Evolutionary conservation across 2,329 filamentous ascomycete genomes (phyloP), one percentile per base, ranked within the genome.

Genomic region (Monosporascus ibericus): DNA sequence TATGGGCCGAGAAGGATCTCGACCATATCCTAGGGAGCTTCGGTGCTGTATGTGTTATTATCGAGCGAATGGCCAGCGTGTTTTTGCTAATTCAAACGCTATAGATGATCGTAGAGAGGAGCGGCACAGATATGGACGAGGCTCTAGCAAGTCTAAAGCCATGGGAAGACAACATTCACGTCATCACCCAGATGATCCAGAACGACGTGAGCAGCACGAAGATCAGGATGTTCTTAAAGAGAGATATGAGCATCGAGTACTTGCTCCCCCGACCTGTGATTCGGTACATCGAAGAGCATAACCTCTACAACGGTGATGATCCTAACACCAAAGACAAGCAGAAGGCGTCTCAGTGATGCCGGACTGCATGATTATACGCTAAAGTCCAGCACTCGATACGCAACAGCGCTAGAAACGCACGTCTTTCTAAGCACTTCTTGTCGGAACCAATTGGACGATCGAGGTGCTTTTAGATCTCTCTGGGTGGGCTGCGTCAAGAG

Each of bases 51-150:
- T n/a, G 48, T 50, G 20, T 20, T 17, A 2, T 20, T 25, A 14
- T 42, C 8, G 22, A 20, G 22, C 22, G n/a, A 30, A 30, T 18
- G 9, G 5, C 17, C 9, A 17, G 38, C 24, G 30, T 34, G 1
- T 11, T 8, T 24, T 18, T 15, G 15, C 24, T 44, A 37, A 42
- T 39, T 3, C 36, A 17, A 36, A 9, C 4, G 15, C 25, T 6
- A 17, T 22, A 50, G 42, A 67, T 95, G 67, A 88, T 92, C 54
- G 80, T 95, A n/a, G 88, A 96, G 76, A 84, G 92, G 55, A 86
- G 85, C 40, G 92, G 91, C 44, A 95, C 90, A 22, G 90, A 95
- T 64, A 87, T 95, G 48, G 88, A 95, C 57, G 88, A 95, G 65
- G 91, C 92, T 2, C 77, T 96, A 46, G 85, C 87, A n/a, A 86